Percentiles rank a stretch among this genome's conserved stretches.
Evolutionary conservation across 2,329 filamentous ascomycete genomes (phyloP).

Genomic region (Tetracladium maxilliforme): DNA sequence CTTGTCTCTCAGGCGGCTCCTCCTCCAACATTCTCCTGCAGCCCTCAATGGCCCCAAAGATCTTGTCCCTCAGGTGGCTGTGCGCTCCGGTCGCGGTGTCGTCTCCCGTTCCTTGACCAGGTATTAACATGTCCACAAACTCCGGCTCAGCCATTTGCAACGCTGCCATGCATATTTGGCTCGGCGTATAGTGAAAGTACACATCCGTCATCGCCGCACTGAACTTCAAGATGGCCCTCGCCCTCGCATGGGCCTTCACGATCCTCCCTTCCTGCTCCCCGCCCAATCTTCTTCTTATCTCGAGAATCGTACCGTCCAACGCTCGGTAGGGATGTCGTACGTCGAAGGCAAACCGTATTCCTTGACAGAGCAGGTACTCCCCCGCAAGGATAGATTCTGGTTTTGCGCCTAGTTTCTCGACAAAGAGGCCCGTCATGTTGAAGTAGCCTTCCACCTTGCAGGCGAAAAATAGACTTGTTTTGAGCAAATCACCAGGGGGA

Average conservation of each 20-base stretch:
- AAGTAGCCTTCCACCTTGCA: conserved; percentile 80
- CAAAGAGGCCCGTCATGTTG: conserved; percentile 44
- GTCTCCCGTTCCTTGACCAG: conserved; percentile 12
- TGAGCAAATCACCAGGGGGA: conserved; percentile 75
- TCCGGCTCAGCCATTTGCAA: conserved; percentile 60
- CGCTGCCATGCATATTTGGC: conserved; percentile 82
- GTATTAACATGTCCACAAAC: conserved; percentile 23
- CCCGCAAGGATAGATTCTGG: conserved; percentile 76
- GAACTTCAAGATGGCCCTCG: conserved; percentile 60
- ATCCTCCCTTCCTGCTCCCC: conserved; percentile 24
- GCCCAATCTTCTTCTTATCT: conserved; percentile 4
- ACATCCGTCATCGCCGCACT: conserved; percentile 79
- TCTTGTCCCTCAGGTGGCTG: conserved; percentile 24
- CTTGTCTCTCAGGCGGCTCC: conserved; percentile 25
- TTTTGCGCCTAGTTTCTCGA: conserved; percentile 53
- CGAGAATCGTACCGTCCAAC: conserved; percentile 68
- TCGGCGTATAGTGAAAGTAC: conserved; percentile 94
- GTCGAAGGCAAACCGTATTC: conserved; percentile 84
- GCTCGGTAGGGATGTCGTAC: conserved; percentile 82
- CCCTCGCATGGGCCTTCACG: conserved; percentile 52
- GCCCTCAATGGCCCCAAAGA: conserved; percentile 29
- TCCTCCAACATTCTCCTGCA: conserved; percentile 39
- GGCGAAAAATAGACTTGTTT: conserved; percentile 83
- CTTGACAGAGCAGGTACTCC: conserved; percentile 86
- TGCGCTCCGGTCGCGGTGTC: conserved; percentile 11